Base-by-base conservation (phyloP, 1,284 basidiomycete species). In the Sanguinoderma infundibulare region DNA sequence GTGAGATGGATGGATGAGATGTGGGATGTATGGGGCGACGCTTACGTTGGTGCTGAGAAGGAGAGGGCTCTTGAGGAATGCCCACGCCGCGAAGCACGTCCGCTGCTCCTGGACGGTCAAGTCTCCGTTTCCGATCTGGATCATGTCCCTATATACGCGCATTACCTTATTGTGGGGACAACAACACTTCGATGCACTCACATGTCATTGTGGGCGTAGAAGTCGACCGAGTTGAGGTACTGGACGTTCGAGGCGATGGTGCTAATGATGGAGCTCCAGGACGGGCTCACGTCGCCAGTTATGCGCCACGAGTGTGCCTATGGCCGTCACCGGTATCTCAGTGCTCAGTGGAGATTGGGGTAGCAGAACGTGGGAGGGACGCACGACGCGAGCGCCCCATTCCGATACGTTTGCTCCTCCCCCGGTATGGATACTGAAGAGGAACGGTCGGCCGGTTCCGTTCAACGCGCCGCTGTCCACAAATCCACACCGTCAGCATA, bases 261-360 rank as follows among this genome's bases (percentile, higher is more conserved):
- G 20, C 69, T 75, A 6, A 75, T 78, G 44, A 85, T 79, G 64
- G 78, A 85, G 20, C 74, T 74, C 83, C 84, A 85, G 4, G 78
- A 75, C 1, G 83, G 72, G 47, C 80, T 80, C 9, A 82, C 72
- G 69, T 85, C 84, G 17, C 79, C 78, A 8, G 81, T 77, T 75
- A 86, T 82, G 60, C 84, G 78, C 84, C 84, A 85, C 0, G 82
- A 84, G 67, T 85, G 83, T 15, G 83, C 83, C 81, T 83, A 38
- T 1, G n/a, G n/a, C n/a, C 15, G 30, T 20, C 5, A 1, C 7
- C 30, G n/a, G n/a, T n/a, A n/a, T n/a, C n/a, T n/a, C n/a, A n/a
- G n/a, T n/a, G n/a, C n/a, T n/a, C n/a, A n/a, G n/a, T n/a, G n/a
- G n/a, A n/a, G n/a, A 40, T 32, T 49, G 12, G 17, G 44, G 10